Evolutionary conservation across 352 stramenopile genomes (phyloP).

Genomic region (Pythium brachiatum): DNA sequence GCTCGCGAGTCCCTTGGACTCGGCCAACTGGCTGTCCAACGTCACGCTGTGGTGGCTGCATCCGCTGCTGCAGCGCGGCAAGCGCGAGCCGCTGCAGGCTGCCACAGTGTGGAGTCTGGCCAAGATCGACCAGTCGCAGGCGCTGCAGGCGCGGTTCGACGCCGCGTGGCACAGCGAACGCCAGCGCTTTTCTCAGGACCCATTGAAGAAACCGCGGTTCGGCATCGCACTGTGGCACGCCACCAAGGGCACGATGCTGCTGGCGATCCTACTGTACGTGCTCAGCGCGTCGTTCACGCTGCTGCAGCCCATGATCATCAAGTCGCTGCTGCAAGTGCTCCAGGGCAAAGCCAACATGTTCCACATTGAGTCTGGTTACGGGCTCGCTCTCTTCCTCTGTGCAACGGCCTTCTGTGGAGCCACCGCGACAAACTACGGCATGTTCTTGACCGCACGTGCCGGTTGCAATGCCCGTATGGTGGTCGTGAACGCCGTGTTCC

Average conservation of each 20-base stretch:
- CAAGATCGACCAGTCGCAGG: conserved; percentile 35
- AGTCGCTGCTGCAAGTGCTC: conserved; percentile 49
- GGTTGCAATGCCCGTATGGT: conserved; percentile 55
- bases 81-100: conserved; percentile 34
- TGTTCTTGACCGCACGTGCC: conserved; percentile 44
- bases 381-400: conserved; percentile 37
- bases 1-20: conserved; percentile 9
- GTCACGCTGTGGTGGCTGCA: conserved; percentile 58
- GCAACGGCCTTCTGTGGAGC: conserved; percentile 37
- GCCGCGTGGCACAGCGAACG: conserved; percentile 27
- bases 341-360: conserved; percentile 16
- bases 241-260: conserved; percentile 31
- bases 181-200: not conserved
- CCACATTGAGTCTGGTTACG: conserved; percentile 35
- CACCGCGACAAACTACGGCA: conserved; percentile 44
- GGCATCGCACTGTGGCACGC: conserved; percentile 23
- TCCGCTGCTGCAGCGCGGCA: conserved; percentile 36
- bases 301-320: conserved; percentile 57
- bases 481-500: conserved; percentile 59
- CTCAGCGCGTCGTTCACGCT: conserved; percentile 39
- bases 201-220: conserved; percentile 31
- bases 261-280: conserved; percentile 34
- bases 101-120: conserved; percentile 43
- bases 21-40: conserved; percentile 38
- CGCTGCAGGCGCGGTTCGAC: conserved; percentile 44